Evolutionary conservation across 2,329 filamentous ascomycete species (phyloP).

Genomic region (Sphaerostilbella broomeana): DNA sequence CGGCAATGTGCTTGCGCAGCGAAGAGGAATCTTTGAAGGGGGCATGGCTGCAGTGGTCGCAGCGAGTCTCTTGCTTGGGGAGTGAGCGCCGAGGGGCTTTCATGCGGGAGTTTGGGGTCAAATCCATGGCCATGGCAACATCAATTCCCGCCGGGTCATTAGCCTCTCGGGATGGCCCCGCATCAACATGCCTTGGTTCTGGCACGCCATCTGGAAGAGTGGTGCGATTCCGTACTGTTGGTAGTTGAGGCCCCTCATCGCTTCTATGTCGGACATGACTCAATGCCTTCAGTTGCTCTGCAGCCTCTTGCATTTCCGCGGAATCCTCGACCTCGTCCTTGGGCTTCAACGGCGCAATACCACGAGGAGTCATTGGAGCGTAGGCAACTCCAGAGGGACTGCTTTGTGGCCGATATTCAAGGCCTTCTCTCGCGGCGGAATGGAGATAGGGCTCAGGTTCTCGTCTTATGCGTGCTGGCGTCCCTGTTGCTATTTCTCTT

Average conservation of each 20-base stretch:
- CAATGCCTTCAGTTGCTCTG: slow-evolving; percentile 59
- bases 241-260: slow-evolving; percentile 32
- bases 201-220: slow-evolving; percentile 34
- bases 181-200: slow-evolving; percentile 23
- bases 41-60: slow-evolving; percentile 54
- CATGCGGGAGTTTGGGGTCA: slow-evolving; percentile 25
- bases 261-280: slow-evolving; percentile 55
- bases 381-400: slow-evolving; percentile 22
- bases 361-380: slow-evolving; percentile 16
- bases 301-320: slow-evolving; percentile 63
- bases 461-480: slow-evolving; percentile 23
- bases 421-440: slow-evolving; percentile 20
- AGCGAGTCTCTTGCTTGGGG: slow-evolving; percentile 55
- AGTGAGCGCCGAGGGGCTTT: slow-evolving; percentile 42
- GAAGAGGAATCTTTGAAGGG: slow-evolving; percentile 63
- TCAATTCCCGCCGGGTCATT: slow-evolving; percentile 27
- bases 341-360: slow-evolving; percentile 21
- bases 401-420: slow-evolving; percentile 22
- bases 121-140: slow-evolving; percentile 19
- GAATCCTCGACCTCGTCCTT: slow-evolving; percentile 48
- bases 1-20: slow-evolving; percentile 59
- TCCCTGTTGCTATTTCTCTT: slow-evolving; percentile 37
- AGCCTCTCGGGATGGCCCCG: slow-evolving; percentile 26
- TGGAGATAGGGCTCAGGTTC: slow-evolving; percentile 23
- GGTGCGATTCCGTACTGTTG: slow-evolving; percentile 29